These are phyloP conservation scores for Phytomonas francai DNA, from an alignment of 208 protist genomes.

Conservation along the genomic window DNA sequence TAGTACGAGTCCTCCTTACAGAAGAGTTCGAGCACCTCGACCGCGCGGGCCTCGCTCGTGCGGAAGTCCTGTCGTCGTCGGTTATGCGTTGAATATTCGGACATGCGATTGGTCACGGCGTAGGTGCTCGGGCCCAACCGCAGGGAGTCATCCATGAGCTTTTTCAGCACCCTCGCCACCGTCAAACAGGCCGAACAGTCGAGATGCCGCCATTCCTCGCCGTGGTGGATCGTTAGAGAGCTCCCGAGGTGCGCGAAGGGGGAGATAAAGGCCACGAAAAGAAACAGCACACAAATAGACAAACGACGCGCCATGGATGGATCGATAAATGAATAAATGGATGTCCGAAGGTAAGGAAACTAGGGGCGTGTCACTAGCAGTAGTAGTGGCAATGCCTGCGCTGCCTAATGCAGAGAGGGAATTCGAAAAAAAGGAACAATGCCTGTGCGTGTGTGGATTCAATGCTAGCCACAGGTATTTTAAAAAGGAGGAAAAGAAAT, in stretches of 20 bases:
- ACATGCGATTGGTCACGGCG: slow-evolving; percentile 39
- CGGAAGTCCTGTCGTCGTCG: slow-evolving; percentile 29
- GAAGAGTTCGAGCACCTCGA: slow-evolving; percentile 67
- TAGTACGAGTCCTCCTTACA: slow-evolving; percentile 31
- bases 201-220: slow-evolving; percentile 42
- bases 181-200: slow-evolving; percentile 78
- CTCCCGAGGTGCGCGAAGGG: not conserved
- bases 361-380: no score
- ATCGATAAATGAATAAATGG: not conserved
- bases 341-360: not conserved
- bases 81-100: slow-evolving; percentile 26
- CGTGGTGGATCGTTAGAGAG: slow-evolving; percentile 16
- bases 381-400: no score
- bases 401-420: no score
- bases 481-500: no score
- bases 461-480: no score
- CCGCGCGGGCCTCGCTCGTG: slow-evolving; percentile 60
- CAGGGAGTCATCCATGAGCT: slow-evolving; percentile 58
- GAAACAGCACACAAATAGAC: slow-evolving; percentile 1
- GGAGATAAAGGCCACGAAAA: slow-evolving; percentile 1
- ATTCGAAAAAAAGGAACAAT: no score
- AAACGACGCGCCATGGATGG: not conserved
- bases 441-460: no score
- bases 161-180: slow-evolving; percentile 42
- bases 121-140: slow-evolving; percentile 27